Evolutionary conservation across 1,139 yeast genomes (phyloP), one percentile per base, ranked within the genome.

Genomic region (Debaryomyces coudertii): DNA sequence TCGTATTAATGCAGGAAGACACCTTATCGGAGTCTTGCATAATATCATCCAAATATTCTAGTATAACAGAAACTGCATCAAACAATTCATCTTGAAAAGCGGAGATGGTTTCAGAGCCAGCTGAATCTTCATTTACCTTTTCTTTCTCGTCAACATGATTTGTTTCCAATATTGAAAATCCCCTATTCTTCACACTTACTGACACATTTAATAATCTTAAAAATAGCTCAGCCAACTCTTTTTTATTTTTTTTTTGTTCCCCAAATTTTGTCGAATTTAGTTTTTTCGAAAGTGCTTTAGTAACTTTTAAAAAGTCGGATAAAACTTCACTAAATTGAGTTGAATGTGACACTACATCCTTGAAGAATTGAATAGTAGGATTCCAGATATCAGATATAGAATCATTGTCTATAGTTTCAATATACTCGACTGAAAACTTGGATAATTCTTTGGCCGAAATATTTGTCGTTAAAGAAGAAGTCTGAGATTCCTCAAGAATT

Each of bases 331-430:
- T 76, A 60, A 80, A 88, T 2, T 68, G 59, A n/a, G 66, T 53
- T 14, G 76, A 63, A 55, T 82, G 80, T 11, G 76, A 64, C 35
- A 74, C 55, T 0, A 83, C 77, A 22, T 84, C 90, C 51, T 76
- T 82, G 52, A 87, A 70, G 55, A 88, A 90, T 5, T 63, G 65
- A 37, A 80, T 66, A 18, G 84, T 71, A 22, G 77, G 77, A 15
- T 62, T 63, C 85, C 92, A 90, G 22, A 89, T 75, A 48, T 90
- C 97, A 47, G 85, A 88, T 29, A 90, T 69, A 0, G 89, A 82
- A 54, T 90, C 96, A 50, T 76, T 77, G 50, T 88, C 95, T 36
- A 92, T 69, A 0, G 90, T 79, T 6, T 69, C 69, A 16, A 85
- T 67, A 59, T 90, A 90, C 0, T 67, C 69, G 6, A 82, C 73